These are phyloP conservation scores for Cercospora sp. DNA, from an alignment of 2,329 filamentous ascomycete species.

Conservation along the genomic window DNA sequence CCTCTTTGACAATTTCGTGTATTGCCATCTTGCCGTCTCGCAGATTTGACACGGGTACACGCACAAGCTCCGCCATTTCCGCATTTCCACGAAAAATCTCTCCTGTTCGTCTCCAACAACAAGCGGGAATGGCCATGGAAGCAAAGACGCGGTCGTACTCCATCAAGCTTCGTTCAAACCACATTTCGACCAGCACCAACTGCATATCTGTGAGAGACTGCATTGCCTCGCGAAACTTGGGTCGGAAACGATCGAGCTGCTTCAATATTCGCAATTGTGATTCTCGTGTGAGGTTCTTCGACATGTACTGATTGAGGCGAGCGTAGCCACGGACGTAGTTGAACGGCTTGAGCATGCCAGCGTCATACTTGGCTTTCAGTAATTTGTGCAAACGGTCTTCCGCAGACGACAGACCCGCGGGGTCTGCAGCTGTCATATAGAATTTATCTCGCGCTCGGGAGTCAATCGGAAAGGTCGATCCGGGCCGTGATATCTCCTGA, in stretches of 20 bases:
- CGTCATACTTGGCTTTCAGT: constrained; percentile 92
- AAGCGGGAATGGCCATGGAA: constrained; percentile 97
- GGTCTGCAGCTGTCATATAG: constrained; percentile 95
- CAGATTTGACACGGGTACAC: constrained; percentile 85
- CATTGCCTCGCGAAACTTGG: constrained; percentile 94
- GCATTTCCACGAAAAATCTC: constrained; percentile 98
- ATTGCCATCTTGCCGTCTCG: constrained; percentile 92
- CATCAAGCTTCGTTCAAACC: constrained; percentile 95
- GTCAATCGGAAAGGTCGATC: constrained; percentile 64
- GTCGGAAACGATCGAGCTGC: constrained; percentile 88
- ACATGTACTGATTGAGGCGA: constrained; percentile 85
- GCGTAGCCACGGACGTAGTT: constrained; percentile 98
- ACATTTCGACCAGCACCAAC: constrained; percentile 95
- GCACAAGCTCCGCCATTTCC: constrained; percentile 96
- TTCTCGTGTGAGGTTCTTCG: constrained; percentile 75
- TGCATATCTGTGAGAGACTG: constrained; percentile 91
- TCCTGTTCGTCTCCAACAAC: constrained; percentile 93
- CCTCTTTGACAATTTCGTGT: constrained; percentile 93
- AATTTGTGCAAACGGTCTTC: constrained; percentile 95
- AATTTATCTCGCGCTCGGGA: constrained; percentile 74
- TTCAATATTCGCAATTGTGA: constrained; percentile 89
- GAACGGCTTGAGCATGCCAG: constrained; percentile 90
- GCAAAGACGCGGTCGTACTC: constrained; percentile 98
- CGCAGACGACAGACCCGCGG: constrained; percentile 79
- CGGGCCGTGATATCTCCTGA: constrained; percentile 61